Evolutionary conservation across 225 moss, liverwort and hornwort species (phyloP).

Genomic region (Lunularia cruciata): DNA sequence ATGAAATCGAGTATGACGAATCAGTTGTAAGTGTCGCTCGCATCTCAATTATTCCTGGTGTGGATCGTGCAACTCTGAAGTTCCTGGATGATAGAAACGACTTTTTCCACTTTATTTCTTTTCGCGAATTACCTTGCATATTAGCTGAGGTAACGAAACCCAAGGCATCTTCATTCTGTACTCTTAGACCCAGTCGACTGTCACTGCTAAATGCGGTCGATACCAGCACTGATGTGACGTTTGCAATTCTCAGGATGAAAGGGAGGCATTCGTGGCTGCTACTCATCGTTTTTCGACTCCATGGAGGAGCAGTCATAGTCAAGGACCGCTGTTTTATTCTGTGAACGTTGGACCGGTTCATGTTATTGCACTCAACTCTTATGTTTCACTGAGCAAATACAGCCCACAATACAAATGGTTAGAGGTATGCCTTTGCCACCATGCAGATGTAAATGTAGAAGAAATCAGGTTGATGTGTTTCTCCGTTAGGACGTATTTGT

Average conservation of each 20-base stretch:
- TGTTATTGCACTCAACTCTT: slow-evolving; percentile 44
- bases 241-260: slow-evolving; percentile 30
- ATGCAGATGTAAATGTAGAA: not conserved
- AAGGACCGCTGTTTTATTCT: slow-evolving; percentile 44
- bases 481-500: too few species aligned
- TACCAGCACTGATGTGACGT: too few species aligned
- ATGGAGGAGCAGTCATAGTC: slow-evolving; percentile 42
- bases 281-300: slow-evolving; percentile 42
- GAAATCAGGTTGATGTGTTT: too few species aligned
- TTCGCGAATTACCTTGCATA: not conserved
- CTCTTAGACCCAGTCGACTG: too few species aligned
- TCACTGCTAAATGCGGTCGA: too few species aligned
- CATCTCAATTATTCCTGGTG: not conserved
- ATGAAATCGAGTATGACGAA: slow-evolving; percentile 47
- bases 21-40: slow-evolving; percentile 28
- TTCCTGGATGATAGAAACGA: not conserved
- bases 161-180: too few species aligned
- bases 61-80: too few species aligned
- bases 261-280: slow-evolving; percentile 36
- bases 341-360: slow-evolving; percentile 49
- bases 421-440: slow-evolving; percentile 12
- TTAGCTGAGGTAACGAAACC: too few species aligned
- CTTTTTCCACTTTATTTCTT: not conserved
- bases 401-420: slow-evolving; percentile 44
- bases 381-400: slow-evolving; percentile 37